These are phyloP conservation scores for Porpolomopsis calyptriformis DNA, from an alignment of 768 basidiomycete genomes.

Conservation along the genomic window DNA sequence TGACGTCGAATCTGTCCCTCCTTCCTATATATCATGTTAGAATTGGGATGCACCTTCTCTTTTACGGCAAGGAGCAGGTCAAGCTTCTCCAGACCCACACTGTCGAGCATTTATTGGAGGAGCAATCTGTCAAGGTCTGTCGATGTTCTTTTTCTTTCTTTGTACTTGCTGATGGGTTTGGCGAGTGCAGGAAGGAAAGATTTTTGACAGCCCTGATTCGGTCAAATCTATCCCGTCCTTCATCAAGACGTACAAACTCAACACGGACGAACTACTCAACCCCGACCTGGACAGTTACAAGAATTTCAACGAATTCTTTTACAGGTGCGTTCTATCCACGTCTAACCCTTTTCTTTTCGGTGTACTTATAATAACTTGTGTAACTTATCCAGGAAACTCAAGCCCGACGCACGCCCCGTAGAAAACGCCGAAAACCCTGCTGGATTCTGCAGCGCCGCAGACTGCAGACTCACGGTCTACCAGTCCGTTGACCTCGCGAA, in stretches of 20 bases:
- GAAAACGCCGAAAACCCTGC: slow-evolving; percentile 39
- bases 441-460: slow-evolving; percentile 56
- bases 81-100: slow-evolving; percentile 36
- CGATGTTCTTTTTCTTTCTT: background rate
- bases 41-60: slow-evolving; percentile 70
- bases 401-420: slow-evolving; percentile 49
- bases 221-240: slow-evolving; percentile 45
- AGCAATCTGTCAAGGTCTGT: slow-evolving; percentile 42
- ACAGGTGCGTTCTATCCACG: slow-evolving; percentile 22
- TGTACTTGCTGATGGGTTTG: background rate
- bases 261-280: slow-evolving; percentile 48
- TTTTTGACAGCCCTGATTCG: slow-evolving; percentile 45
- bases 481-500: slow-evolving; percentile 45
- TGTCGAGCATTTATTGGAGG: slow-evolving; percentile 40
- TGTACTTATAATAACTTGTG: background rate
- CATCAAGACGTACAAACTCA: slow-evolving; percentile 43
- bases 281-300: slow-evolving; percentile 52
- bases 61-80: slow-evolving; percentile 44
- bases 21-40: slow-evolving; percentile 14
- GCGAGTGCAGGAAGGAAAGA: slow-evolving; percentile 36
- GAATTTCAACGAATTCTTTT: slow-evolving; percentile 77
- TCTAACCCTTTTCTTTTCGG: background rate
- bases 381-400: slow-evolving; percentile 34
- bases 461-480: slow-evolving; percentile 66
- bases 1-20: too few relatives aligned